phyloP scores from a whole-genome alignment of 352 stramenopile species.

The Phytopythium chamaehyphon region DNA sequence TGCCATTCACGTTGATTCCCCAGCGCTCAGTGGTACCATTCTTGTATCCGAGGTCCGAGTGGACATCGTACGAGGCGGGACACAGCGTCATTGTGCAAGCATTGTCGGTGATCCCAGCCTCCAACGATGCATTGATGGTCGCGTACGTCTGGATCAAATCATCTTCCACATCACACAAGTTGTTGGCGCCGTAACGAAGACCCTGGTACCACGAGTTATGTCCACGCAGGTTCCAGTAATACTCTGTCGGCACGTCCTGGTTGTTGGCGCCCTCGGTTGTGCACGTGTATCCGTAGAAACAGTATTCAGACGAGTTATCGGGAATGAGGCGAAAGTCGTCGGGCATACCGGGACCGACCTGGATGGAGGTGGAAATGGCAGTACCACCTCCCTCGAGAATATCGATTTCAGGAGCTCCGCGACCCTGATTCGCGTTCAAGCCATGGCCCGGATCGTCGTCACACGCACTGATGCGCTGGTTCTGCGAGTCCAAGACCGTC shows the following conservation, averaged over 20 bases:
- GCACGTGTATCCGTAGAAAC: conserved; percentile 23
- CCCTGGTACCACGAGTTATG: conserved; percentile 42
- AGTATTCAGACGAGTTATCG: conserved; percentile 15
- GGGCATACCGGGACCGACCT: conserved; percentile 63
- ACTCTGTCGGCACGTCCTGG: conserved; percentile 22
- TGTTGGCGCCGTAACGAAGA: conserved; percentile 33
- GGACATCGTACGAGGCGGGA: conserved; percentile 26
- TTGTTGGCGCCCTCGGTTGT: conserved; percentile 24
- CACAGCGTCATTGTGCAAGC: conserved; percentile 19
- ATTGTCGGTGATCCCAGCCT: conserved; percentile 26
- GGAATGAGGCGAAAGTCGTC: conserved; percentile 30
- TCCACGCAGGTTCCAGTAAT: conserved; percentile 19
- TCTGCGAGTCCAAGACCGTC: conserved; percentile 18
- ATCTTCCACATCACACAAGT: conserved; percentile 19
- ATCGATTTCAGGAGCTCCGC: conserved; percentile 92
- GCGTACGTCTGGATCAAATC: conserved; percentile 15
- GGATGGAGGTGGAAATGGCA: conserved; percentile 77
- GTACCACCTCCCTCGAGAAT: conserved; percentile 76
- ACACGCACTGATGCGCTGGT: conserved; percentile 69
- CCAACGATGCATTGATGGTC: conserved; percentile 16
- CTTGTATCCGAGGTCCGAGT: conserved; percentile 22
- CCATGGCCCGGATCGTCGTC: conserved; percentile 88
- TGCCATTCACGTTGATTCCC: conserved; percentile 43
- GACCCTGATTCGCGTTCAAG: conserved; percentile 75
- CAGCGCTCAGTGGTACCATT: conserved; percentile 21